Percentiles rank a stretch among this genome's conserved stretches.
Evolutionary conservation across 2,329 filamentous ascomycete genomes (phyloP).

Genomic region (Hirsutella rhossiliensis): DNA sequence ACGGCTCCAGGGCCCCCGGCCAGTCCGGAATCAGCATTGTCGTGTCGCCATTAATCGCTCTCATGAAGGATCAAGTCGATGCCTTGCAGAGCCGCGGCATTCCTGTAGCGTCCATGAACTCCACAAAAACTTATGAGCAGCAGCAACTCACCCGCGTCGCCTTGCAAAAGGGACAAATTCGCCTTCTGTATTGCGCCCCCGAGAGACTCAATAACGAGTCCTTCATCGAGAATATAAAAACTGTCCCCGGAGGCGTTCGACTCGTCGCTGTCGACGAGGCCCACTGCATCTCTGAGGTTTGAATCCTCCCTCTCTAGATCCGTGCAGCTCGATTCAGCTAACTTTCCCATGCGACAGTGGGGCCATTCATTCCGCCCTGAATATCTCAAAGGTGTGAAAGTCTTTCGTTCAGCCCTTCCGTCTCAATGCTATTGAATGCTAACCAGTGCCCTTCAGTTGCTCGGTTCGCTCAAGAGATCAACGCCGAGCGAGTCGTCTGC

Average conservation of each 20-base stretch:
- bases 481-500: conserved; percentile 46
- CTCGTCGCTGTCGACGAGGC: conserved; percentile 46
- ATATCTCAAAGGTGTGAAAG: conserved; percentile 30
- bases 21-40: conserved; percentile 41
- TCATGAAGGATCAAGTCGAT: conserved; percentile 52
- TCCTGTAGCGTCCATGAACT: conserved; percentile 42
- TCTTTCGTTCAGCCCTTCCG: conserved; percentile 5
- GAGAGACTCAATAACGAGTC: conserved; percentile 50
- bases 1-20: conserved; percentile 11
- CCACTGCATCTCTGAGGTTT: conserved; percentile 38
- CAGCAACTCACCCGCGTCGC: conserved; percentile 22
- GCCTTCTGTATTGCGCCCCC: conserved; percentile 45
- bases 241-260: conserved; percentile 41
- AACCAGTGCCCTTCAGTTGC: conserved; percentile 24
- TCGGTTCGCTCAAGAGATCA: conserved; percentile 40
- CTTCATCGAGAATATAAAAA: conserved; percentile 42
- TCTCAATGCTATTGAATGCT: background rate
- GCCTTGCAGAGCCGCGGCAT: conserved; percentile 35
- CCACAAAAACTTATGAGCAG: conserved; percentile 38
- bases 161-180: conserved; percentile 32
- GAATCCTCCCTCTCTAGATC: background rate
- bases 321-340: conserved; percentile 1
- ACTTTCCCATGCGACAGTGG: conserved; percentile 20
- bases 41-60: conserved; percentile 41
- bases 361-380: conserved; percentile 37